Percentiles rank a stretch among this genome's conserved stretches.
Evolutionary conservation across 1,284 basidiomycete species (phyloP).

Genomic region (Entoloma clypeatum): DNA sequence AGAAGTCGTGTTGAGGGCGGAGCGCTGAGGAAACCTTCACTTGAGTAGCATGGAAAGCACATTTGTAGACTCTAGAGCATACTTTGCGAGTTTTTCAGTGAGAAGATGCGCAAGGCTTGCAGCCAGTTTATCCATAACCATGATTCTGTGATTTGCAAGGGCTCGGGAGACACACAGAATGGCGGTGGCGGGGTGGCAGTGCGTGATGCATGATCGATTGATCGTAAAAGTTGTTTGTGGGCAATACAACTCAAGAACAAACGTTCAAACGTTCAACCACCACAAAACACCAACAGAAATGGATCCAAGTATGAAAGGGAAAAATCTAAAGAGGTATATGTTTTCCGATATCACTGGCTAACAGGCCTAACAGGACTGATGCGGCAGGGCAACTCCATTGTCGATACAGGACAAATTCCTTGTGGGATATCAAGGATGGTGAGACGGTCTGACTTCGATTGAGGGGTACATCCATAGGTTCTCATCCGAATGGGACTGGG

Average conservation of each 20-base stretch:
- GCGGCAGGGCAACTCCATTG: conserved; percentile 42
- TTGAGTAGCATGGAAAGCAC: conserved; percentile 3
- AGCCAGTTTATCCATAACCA: conserved; percentile 31
- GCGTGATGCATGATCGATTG: conserved; percentile 3
- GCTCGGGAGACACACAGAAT: not conserved
- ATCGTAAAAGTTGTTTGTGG: no score
- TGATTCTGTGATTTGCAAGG: not conserved
- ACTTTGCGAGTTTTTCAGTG: conserved; percentile 35
- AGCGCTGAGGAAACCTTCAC: conserved; percentile 33
- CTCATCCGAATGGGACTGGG: no score
- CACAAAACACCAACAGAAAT: not conserved
- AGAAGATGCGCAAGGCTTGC: conserved; percentile 31
- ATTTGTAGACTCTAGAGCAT: conserved; percentile 15
- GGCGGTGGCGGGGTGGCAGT: not conserved
- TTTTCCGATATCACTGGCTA: not conserved
- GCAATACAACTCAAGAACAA: no score
- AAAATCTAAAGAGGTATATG: conserved; percentile 35
- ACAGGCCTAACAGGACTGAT: conserved; percentile 1
- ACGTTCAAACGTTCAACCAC: not conserved
- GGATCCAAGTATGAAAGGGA: conserved; percentile 22
- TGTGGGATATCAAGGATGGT: conserved; percentile 84
- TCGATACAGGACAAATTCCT: conserved; percentile 72
- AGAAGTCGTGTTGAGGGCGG: conserved; percentile 54
- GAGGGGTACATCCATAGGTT: no score
- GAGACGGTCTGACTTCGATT: no score